A percentile compares a stretch with the other conserved stretches of the same genome.
Evolutionary conservation across 2,329 filamentous ascomycete species (phyloP).

Genomic region (Cordyceps tenuipes): DNA sequence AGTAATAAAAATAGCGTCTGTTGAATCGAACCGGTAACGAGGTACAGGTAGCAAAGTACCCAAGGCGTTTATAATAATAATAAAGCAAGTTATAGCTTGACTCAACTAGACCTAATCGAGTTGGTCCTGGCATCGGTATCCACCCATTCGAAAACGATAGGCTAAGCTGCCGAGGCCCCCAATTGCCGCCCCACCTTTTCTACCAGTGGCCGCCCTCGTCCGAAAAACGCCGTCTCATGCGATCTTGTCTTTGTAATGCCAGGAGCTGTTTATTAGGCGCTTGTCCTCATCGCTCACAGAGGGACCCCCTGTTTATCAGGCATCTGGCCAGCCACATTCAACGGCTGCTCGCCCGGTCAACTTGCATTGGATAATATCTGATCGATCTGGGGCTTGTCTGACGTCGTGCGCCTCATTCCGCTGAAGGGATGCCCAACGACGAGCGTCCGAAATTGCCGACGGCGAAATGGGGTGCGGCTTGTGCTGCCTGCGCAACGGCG

Average conservation of each 20-base stretch:
- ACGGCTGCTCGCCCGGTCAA: neutral
- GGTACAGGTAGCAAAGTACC: no score
- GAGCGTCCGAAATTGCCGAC: slow-evolving; percentile 25
- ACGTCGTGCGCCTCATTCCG: neutral
- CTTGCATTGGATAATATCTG: neutral
- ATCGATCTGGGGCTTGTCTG: neutral
- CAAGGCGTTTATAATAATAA: no score
- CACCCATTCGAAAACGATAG: neutral
- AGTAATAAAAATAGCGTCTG: no score
- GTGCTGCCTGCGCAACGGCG: slow-evolving; percentile 38
- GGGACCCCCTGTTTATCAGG: neutral
- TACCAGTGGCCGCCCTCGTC: neutral
- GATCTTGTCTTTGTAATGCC: slow-evolving; percentile 1
- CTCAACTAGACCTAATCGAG: neutral
- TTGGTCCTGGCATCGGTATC: neutral
- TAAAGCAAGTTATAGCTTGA: neutral
- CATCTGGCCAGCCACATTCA: neutral
- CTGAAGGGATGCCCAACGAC: slow-evolving; percentile 7
- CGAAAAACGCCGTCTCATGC: slow-evolving; percentile 8
- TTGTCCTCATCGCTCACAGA: neutral
- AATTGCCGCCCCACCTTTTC: neutral
- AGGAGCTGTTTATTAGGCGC: neutral
- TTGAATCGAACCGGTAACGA: no score
- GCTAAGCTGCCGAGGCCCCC: neutral
- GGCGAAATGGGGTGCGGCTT: slow-evolving; percentile 42